These are phyloP conservation scores for Panicum miliaceum DNA, from an alignment of 176 grass and related monocot species.

Conservation along the genomic window DNA sequence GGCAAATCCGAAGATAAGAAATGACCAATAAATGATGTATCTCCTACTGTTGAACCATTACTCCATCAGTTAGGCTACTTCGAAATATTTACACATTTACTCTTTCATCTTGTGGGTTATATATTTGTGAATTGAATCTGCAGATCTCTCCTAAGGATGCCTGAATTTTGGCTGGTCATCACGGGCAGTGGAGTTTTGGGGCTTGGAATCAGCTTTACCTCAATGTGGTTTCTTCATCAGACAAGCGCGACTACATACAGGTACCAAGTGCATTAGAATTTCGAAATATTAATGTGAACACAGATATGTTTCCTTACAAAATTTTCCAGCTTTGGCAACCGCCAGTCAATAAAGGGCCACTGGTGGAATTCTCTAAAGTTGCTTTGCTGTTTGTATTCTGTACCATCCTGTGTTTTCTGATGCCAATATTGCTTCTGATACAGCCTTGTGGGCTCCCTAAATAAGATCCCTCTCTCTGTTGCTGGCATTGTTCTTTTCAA, in stretches of 20 bases:
- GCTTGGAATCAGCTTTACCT: conserved; percentile 96
- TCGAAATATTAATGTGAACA: background rate
- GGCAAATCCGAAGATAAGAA: background rate
- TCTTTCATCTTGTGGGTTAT: conserved; percentile 35
- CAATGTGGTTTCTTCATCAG: conserved; percentile 98
- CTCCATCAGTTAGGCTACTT: background rate
- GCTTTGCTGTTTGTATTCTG: background rate
- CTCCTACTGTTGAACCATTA: background rate
- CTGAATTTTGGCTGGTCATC: conserved; percentile 86
- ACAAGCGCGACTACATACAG: conserved; percentile 94
- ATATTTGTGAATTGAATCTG: conserved; percentile 51
- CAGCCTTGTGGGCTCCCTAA: conserved; percentile 92
- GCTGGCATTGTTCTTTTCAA: conserved; percentile 85
- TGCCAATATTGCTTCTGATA: conserved; percentile 23
- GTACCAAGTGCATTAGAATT: conserved; percentile 41
- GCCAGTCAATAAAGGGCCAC: background rate
- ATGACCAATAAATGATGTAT: background rate
- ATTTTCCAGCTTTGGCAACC: background rate
- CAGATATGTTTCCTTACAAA: background rate
- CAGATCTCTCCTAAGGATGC: conserved; percentile 84
- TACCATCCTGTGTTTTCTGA: conserved; percentile 27
- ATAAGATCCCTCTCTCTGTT: conserved; percentile 95
- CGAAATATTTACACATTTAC: background rate
- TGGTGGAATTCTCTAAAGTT: background rate
- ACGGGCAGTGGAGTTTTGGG: conserved; percentile 85